phyloP scores from a whole-genome alignment of 2,329 filamentous ascomycete genomes.

The Scedosporium apiospermum region DNA sequence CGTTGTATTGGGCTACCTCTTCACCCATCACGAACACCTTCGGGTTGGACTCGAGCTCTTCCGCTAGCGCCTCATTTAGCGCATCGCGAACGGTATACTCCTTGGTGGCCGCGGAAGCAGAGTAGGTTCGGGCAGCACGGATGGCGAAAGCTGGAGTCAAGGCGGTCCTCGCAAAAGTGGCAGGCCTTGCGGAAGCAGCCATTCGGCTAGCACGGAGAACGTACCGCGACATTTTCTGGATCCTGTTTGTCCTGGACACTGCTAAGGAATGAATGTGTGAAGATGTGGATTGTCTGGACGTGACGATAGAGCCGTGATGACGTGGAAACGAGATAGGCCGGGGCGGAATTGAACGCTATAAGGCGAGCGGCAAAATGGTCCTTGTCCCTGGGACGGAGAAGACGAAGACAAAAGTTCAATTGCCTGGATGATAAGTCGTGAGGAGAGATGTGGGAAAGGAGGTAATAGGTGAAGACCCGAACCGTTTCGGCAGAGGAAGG shows the following conservation, averaged over 20 bases:
- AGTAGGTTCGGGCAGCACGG: constrained; percentile 33
- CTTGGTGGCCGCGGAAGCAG: constrained; percentile 57
- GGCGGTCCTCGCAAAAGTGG: constrained; percentile 26
- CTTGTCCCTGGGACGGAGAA: neutral
- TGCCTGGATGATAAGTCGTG: neutral
- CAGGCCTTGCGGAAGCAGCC: constrained; percentile 31
- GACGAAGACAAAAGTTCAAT: neutral
- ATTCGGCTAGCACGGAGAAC: constrained; percentile 41
- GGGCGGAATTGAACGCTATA: too few relatives aligned
- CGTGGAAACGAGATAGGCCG: neutral
- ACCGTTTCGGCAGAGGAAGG: neutral
- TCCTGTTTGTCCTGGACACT: neutral
- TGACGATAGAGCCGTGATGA: neutral
- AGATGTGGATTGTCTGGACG: neutral
- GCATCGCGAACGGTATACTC: constrained; percentile 96
- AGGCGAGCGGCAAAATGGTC: too few relatives aligned
- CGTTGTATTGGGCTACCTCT: constrained; percentile 99
- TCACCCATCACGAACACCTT: constrained; percentile 96
- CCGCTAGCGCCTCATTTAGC: constrained; percentile 92
- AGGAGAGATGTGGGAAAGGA: neutral
- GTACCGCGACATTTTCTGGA: constrained; percentile 37
- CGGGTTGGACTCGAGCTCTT: constrained; percentile 88
- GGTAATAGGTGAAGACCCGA: neutral
- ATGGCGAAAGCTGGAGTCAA: constrained; percentile 26
- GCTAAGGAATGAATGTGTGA: neutral